A percentile compares a stretch with the other conserved stretches of the same genome.
phyloP scores from a whole-genome alignment of 768 basidiomycete genomes.

The Floccularia luteovirens region DNA sequence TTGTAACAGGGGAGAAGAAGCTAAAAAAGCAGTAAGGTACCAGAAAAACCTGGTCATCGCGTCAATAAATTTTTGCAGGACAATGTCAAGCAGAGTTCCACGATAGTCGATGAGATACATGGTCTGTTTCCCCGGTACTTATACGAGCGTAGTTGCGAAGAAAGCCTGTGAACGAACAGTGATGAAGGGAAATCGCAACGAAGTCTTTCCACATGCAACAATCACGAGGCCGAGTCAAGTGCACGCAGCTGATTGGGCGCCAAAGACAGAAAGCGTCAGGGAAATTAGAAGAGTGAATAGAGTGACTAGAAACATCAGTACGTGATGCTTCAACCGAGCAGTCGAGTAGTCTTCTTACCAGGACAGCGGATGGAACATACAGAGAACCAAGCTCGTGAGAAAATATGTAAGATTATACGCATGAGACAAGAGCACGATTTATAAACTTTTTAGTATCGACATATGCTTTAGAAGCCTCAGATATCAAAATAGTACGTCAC shows the following conservation, averaged over 20 bases:
- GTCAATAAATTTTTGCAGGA: conserved; percentile 25
- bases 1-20: conserved; percentile 21
- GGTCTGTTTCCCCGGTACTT: not conserved
- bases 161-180: not conserved
- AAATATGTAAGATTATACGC: too few relatives aligned
- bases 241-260: not conserved
- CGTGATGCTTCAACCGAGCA: too few relatives aligned
- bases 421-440: too few relatives aligned
- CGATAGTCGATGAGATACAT: conserved; percentile 29
- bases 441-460: too few relatives aligned
- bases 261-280: too few relatives aligned
- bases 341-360: too few relatives aligned
- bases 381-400: too few relatives aligned
- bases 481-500: too few relatives aligned
- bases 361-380: too few relatives aligned
- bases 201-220: conserved; percentile 2
- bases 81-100: conserved; percentile 25
- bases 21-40: conserved; percentile 37
- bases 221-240: not conserved
- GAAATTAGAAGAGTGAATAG: too few relatives aligned
- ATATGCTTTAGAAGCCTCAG: too few relatives aligned
- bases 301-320: too few relatives aligned
- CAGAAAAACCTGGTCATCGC: conserved; percentile 29
- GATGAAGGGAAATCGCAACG: not conserved
- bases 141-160: not conserved